Percentiles rank a stretch among this genome's conserved stretches.
Evolutionary conservation across 129 eudicot species (phyloP).

Genomic region (Artemisia annua): DNA sequence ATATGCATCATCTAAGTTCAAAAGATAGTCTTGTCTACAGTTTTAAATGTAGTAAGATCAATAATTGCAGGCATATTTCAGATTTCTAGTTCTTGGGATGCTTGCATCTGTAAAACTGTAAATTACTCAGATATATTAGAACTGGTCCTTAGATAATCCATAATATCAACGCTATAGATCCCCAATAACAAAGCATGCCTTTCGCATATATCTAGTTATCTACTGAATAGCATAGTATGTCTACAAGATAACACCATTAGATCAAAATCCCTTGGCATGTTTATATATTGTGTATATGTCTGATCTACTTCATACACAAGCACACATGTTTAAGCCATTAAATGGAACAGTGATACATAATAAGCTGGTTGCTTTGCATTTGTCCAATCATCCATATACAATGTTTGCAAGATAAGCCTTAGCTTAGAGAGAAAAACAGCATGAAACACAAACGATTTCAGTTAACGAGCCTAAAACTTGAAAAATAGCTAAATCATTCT

Average conservation of each 20-base stretch:
- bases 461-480: background rate
- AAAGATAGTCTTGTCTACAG: background rate
- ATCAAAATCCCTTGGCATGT: background rate
- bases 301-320: background rate
- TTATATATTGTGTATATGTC: background rate
- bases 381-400: background rate
- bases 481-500: too few relatives aligned
- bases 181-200: background rate
- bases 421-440: background rate
- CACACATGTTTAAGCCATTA: background rate
- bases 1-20: conserved; percentile 6
- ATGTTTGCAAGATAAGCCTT: background rate
- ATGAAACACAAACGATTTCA: background rate
- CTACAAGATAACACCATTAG: background rate
- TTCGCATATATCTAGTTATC: background rate
- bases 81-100: background rate
- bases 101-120: conserved; percentile 4
- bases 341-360: background rate
- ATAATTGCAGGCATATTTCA: background rate
- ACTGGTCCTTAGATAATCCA: background rate
- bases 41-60: background rate
- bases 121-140: background rate
- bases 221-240: background rate
- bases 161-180: background rate
- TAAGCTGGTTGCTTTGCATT: background rate